A percentile compares a stretch with the other conserved stretches of the same genome.
Conservation (phyloP, 2,329 filamentous ascomycete species). For the Spiromastix sp. region DNA sequence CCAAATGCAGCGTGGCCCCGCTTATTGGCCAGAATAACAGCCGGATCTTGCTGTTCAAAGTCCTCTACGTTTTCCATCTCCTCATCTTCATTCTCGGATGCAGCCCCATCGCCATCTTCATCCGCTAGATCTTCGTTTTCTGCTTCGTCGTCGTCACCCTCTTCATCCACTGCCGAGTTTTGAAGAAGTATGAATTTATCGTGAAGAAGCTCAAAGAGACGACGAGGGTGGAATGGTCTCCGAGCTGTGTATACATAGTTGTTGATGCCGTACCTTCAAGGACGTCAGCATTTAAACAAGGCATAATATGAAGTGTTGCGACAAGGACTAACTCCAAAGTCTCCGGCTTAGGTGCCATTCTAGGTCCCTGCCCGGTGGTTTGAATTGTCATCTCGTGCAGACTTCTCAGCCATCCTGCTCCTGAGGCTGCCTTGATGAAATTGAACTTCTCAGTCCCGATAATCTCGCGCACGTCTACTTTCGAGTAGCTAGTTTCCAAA, state of each 20-base stretch:
- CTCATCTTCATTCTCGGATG: slow-evolving; percentile 8
- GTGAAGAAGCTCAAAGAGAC: slow-evolving; percentile 31
- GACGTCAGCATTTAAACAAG: slow-evolving; percentile 3
- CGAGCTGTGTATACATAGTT: slow-evolving; percentile 59
- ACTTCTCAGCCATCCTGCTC: slow-evolving; percentile 60
- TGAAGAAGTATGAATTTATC: slow-evolving; percentile 38
- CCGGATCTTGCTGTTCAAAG: slow-evolving; percentile 24
- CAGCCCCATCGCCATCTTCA: slow-evolving; percentile 15
- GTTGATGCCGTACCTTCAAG: slow-evolving; percentile 50
- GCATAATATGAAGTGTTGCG: too few relatives aligned
- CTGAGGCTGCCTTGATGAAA: slow-evolving; percentile 52
- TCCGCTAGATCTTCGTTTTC: slow-evolving; percentile 20
- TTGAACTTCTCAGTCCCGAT: slow-evolving; percentile 57
- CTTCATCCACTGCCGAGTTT: slow-evolving; percentile 21
- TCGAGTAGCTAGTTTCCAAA: slow-evolving; percentile 49
- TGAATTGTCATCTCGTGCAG: slow-evolving; percentile 57
- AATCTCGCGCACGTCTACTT: too few relatives aligned
- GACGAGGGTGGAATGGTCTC: slow-evolving; percentile 38
- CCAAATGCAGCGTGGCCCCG: slow-evolving; percentile 25
- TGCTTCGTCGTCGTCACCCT: slow-evolving; percentile 17
- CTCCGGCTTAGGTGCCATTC: too few relatives aligned
- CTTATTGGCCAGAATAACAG: slow-evolving; percentile 29
- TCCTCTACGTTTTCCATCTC: slow-evolving; percentile 18
- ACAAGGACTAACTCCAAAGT: too few relatives aligned
- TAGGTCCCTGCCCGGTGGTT: slow-evolving; percentile 42